Evolutionary conservation across 2,329 filamentous ascomycete genomes (phyloP), one percentile per base, ranked within the genome.

Genomic region (Penicillium psychrosexuale): DNA sequence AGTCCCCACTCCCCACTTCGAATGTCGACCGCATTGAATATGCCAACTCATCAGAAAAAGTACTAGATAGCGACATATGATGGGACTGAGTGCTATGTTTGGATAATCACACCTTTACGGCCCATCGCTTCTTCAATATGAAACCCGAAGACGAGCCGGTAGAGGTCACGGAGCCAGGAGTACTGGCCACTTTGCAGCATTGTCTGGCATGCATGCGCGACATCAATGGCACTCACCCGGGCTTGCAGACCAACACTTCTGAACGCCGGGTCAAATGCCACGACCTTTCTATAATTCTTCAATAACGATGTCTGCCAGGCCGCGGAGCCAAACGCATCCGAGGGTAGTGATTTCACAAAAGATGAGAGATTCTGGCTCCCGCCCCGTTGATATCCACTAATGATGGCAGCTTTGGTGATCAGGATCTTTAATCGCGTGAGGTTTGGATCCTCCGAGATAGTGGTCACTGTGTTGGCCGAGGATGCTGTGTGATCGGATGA

Each of bases 371-470:
- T 82, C 12, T 78, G 61, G 73, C 79, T 46, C 72, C 72, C 61
- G 74, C 78, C 80, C 8, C 89, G 87, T 56, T 84, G 82, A 74
- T 88, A 96, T 11, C 91, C 91, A 3, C 88, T 83, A 67, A 93
- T 92, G 77, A 93, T 86, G 24, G 91, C 92, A 1, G 92, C 91
- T 69, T 91, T 91, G 38, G 95, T 78, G 31, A 95, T 85, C 9
- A 97, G 80, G 13, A 87, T 80, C 72, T 92, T 94, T 42, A 96
- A 80, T 12, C 90, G 85, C 11, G 84, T 82, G 34, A 96, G 81
- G 64, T 94, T 91, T 15, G 84, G 78, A 63, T 96, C 90, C 72
- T 95, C 91, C 3, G 68, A 66, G 5, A 71, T 67, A 5, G 73
- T 77, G 38, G 70, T 76, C 42, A 78, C 70, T 1, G 75, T 77